Conservation (phyloP, 2,329 filamentous ascomycete species). For the Scedosporium dehoogii region DNA sequence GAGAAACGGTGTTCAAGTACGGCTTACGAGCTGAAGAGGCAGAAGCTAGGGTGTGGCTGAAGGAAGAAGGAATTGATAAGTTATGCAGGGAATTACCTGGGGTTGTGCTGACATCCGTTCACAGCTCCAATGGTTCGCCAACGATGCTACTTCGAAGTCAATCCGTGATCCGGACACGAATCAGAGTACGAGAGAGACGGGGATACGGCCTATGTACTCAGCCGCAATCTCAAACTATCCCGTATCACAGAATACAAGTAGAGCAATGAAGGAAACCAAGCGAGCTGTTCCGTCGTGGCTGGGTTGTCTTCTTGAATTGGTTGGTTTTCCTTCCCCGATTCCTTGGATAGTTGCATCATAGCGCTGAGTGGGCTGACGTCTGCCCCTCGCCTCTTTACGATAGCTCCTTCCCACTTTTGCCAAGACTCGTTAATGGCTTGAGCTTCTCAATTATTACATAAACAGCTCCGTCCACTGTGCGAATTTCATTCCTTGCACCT, state of each 20-base stretch:
- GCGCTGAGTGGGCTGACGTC: background rate
- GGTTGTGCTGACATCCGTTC: background rate
- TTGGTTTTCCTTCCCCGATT: background rate
- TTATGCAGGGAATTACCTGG: background rate
- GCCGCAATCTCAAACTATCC: background rate
- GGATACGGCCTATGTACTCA: background rate
- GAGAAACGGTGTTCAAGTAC: background rate
- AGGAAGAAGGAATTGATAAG: background rate
- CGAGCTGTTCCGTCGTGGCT: background rate
- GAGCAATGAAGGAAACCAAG: background rate
- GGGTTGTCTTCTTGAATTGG: background rate
- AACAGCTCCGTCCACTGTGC: background rate
- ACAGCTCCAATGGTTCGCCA: background rate
- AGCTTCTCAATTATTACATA: background rate
- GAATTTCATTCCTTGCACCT: background rate
- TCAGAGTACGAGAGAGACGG: background rate
- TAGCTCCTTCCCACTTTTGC: background rate
- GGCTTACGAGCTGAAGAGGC: background rate
- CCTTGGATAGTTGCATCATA: constrained; percentile 3
- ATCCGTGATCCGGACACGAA: background rate
- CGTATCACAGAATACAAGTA: background rate
- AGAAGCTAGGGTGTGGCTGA: constrained; percentile 5
- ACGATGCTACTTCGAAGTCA: background rate
- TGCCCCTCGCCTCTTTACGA: background rate
- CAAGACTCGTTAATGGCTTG: background rate